Evolutionary conservation across 805 yeast genomes (phyloP).

Genomic region (Saturnispora mendoncae): DNA sequence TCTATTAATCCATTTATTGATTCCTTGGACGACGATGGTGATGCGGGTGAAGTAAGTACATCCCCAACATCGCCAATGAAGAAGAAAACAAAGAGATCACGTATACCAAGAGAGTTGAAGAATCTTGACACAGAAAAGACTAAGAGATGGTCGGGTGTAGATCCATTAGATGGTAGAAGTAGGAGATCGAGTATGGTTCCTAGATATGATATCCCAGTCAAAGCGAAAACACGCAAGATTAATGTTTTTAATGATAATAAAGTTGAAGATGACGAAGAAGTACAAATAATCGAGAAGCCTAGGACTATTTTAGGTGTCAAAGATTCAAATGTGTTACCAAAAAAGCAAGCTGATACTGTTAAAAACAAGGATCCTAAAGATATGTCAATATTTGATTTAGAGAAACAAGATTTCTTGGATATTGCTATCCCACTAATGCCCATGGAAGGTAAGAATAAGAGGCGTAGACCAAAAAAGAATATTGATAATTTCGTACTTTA

Average conservation of each 20-base stretch:
- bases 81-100: slow-evolving; percentile 12
- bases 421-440: not conserved
- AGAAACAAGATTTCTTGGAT: slow-evolving; percentile 3
- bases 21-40: not conserved
- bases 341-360: not conserved
- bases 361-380: not conserved
- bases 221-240: slow-evolving; percentile 29
- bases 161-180: slow-evolving; percentile 22
- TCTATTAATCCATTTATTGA: not conserved
- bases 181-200: slow-evolving; percentile 55
- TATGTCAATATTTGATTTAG: slow-evolving; percentile 9
- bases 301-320: not conserved
- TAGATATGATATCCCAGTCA: slow-evolving; percentile 59
- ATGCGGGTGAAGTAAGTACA: not conserved
- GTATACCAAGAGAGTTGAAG: slow-evolving; percentile 29
- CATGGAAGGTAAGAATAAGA: not conserved
- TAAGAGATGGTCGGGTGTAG: slow-evolving; percentile 14
- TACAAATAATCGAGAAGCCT: not conserved
- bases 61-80: slow-evolving; percentile 4
- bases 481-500: slow-evolving; percentile 6
- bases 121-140: slow-evolving; percentile 29
- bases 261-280: not conserved
- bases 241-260: slow-evolving; percentile 15
- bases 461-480: not conserved
- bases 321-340: not conserved